Evolutionary conservation across 306 rosid species (phyloP).

Genomic region (Corylus avellana): DNA sequence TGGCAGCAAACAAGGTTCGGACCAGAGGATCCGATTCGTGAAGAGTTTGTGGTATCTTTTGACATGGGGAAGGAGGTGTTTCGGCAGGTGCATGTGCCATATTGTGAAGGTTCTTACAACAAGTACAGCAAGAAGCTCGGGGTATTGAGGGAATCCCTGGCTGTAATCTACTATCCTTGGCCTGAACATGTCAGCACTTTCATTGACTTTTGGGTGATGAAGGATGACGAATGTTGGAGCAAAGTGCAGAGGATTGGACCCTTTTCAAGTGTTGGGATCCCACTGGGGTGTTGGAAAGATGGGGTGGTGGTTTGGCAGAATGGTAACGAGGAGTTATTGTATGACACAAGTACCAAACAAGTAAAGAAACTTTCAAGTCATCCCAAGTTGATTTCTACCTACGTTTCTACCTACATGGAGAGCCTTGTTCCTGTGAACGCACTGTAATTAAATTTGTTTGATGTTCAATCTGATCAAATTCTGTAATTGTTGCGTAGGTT

Average conservation of each 20-base stretch:
- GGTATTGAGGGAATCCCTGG: not conserved
- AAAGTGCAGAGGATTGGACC: not conserved
- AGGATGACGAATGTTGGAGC: slow-evolving; percentile 2
- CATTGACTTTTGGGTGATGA: slow-evolving; percentile 8
- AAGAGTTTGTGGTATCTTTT: slow-evolving; percentile 3
- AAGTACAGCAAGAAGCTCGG: not conserved
- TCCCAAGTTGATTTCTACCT: not conserved
- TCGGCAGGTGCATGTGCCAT: not conserved
- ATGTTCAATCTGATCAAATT: not conserved
- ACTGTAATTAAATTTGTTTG: not conserved
- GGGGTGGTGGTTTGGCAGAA: slow-evolving; percentile 13
- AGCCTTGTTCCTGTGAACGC: slow-evolving; percentile 7
- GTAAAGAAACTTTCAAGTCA: not conserved
- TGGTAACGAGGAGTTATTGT: not conserved
- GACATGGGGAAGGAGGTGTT: slow-evolving; percentile 15
- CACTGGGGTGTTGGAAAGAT: not conserved
- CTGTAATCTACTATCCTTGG: not conserved
- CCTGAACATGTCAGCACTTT: not conserved
- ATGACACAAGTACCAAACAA: not conserved
- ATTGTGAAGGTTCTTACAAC: not conserved
- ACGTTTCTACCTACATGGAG: not conserved
- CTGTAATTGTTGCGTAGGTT: too few species aligned
- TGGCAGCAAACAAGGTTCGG: not conserved
- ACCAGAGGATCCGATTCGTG: not conserved
- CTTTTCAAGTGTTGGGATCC: not conserved